These are phyloP conservation scores for Stellera chamaejasme DNA, from an alignment of 345 rosid genomes.

Conservation along the genomic window DNA sequence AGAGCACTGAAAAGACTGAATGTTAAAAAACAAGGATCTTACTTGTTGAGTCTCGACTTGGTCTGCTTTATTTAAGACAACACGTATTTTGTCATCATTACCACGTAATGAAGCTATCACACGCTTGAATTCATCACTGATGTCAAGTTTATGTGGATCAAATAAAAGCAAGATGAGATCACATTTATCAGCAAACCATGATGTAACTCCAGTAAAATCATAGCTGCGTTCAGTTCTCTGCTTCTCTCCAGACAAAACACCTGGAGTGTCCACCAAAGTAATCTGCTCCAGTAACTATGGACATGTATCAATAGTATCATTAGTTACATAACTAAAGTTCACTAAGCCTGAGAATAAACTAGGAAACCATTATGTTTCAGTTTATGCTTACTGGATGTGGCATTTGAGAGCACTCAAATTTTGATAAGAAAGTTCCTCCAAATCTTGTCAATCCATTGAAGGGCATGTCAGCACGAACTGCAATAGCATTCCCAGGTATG, in stretches of 20 bases:
- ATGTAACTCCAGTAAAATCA: slow-evolving; percentile 85
- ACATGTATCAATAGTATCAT: slow-evolving; percentile 2
- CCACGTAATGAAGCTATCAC: slow-evolving; percentile 84
- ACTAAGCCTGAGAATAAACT: not conserved
- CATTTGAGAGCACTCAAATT: slow-evolving; percentile 92
- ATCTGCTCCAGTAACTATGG: slow-evolving; percentile 79
- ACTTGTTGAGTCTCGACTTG: slow-evolving; percentile 96
- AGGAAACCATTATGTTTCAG: not conserved
- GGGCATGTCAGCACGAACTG: slow-evolving; percentile 89
- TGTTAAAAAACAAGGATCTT: not conserved
- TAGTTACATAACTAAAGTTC: slow-evolving; percentile 1
- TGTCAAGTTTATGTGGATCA: slow-evolving; percentile 94
- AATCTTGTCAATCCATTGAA: slow-evolving; percentile 72
- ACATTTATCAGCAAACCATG: slow-evolving; percentile 97
- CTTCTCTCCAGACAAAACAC: slow-evolving; percentile 92
- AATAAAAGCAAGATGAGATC: slow-evolving; percentile 92
- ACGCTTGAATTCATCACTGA: slow-evolving; percentile 92
- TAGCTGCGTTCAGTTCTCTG: slow-evolving; percentile 83
- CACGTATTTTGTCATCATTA: slow-evolving; percentile 90
- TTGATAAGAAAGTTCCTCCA: slow-evolving; percentile 85
- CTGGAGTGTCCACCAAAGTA: slow-evolving; percentile 93
- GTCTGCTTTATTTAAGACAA: slow-evolving; percentile 90
- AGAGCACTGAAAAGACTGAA: not conserved
- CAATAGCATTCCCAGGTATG: slow-evolving; percentile 83
- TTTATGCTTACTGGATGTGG: slow-evolving; percentile 67